These are phyloP conservation scores for Saccharomycopsis guyanensis DNA, from an alignment of 805 yeast species.

Conservation along the genomic window DNA sequence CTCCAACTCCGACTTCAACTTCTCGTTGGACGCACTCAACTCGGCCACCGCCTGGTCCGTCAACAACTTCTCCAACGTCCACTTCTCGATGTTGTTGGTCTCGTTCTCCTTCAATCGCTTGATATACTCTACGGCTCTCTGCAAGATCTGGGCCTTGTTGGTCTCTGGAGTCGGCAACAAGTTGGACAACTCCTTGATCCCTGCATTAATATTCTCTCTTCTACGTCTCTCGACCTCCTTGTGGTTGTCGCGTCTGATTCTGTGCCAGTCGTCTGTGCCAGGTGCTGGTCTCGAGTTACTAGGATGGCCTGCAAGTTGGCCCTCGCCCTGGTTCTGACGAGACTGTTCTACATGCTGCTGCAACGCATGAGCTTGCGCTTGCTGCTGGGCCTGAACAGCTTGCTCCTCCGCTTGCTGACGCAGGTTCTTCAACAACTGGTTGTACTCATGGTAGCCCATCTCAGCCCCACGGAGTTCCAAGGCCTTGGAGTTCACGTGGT, in stretches of 20 bases:
- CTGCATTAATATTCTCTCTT: constrained; percentile 79
- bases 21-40: constrained; percentile 76
- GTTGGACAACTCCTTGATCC: constrained; percentile 73
- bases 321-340: not conserved
- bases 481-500: constrained; percentile 6
- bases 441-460: constrained; percentile 24
- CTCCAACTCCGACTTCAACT: constrained; percentile 79
- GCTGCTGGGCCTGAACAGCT: constrained; percentile 7
- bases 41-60: constrained; percentile 89
- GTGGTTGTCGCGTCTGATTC: constrained; percentile 79
- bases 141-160: constrained; percentile 85
- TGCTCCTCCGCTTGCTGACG: constrained; percentile 5
- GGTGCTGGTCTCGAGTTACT: constrained; percentile 3
- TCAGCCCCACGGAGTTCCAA: constrained; percentile 11
- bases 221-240: constrained; percentile 93
- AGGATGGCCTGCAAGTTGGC: not conserved
- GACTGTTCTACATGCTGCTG: constrained; percentile 5
- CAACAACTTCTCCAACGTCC: constrained; percentile 87
- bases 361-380: constrained; percentile 1
- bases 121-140: constrained; percentile 85
- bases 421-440: constrained; percentile 14
- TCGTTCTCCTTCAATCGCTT: constrained; percentile 85
- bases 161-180: constrained; percentile 77
- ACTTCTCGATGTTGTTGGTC: constrained; percentile 81
- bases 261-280: constrained; percentile 67